phyloP scores from a whole-genome alignment of 2,329 filamentous ascomycete genomes.

The Neocucurbitaria cava region DNA sequence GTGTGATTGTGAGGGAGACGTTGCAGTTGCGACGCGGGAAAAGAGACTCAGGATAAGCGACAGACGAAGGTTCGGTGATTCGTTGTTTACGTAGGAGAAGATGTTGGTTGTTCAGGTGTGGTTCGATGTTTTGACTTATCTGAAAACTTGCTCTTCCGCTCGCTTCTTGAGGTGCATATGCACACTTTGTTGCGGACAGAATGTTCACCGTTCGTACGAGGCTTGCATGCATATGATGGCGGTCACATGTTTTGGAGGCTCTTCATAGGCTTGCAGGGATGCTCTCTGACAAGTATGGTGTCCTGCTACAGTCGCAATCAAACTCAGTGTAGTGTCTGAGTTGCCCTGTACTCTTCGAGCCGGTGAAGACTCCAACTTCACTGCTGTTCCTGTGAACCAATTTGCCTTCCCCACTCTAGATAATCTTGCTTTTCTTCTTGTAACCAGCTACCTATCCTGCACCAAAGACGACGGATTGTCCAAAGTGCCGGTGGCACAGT shows the following conservation, averaged over 20 bases:
- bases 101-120: background rate
- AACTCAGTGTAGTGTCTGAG: background rate
- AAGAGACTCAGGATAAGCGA: background rate
- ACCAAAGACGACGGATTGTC: background rate
- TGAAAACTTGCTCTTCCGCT: background rate
- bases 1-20: background rate
- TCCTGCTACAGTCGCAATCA: background rate
- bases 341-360: background rate
- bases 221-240: conserved; percentile 20
- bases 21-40: background rate
- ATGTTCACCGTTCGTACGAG: conserved; percentile 9
- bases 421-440: background rate
- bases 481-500: conserved; percentile 8
- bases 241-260: conserved; percentile 21
- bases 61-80: background rate
- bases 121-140: background rate
- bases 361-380: background rate
- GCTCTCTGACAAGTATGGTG: background rate
- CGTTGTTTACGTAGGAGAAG: background rate
- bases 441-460: background rate
- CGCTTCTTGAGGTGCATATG: conserved; percentile 18
- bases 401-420: background rate
- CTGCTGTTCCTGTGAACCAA: background rate
- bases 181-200: conserved; percentile 6
- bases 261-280: background rate